phyloP scores from a whole-genome alignment of 768 basidiomycete genomes.

The Panus rudis region DNA sequence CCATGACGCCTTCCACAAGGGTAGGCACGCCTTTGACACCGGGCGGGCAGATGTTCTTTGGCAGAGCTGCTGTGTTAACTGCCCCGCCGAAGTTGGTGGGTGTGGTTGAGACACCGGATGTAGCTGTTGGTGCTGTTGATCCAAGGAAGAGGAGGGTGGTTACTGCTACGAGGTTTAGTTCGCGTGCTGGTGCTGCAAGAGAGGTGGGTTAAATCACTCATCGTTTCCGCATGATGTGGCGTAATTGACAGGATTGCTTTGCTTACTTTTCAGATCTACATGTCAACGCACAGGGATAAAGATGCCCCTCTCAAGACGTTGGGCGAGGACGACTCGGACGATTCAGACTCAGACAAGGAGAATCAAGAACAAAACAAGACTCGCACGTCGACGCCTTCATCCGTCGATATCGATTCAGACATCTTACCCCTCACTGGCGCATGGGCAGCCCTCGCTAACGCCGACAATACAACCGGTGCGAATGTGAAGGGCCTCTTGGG shows the following conservation, averaged over 20 bases:
- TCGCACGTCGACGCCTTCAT: too few species aligned
- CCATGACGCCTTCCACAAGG: slow-evolving; percentile 31
- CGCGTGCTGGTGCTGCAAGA: slow-evolving; percentile 73
- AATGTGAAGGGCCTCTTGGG: slow-evolving; percentile 56
- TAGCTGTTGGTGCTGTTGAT: slow-evolving; percentile 86
- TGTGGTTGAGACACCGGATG: slow-evolving; percentile 80
- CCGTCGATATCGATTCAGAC: slow-evolving; percentile 58
- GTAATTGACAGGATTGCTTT: neutral
- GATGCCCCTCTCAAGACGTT: slow-evolving; percentile 21
- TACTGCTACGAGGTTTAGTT: slow-evolving; percentile 84
- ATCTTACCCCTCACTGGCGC: slow-evolving; percentile 66
- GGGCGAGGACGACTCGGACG: slow-evolving; percentile 18
- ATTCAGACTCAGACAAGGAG: slow-evolving; percentile 8
- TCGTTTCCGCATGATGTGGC: neutral
- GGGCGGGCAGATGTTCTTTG: slow-evolving; percentile 46
- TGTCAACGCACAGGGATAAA: slow-evolving; percentile 74
- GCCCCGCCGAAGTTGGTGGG: slow-evolving; percentile 81
- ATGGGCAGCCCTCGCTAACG: slow-evolving; percentile 61
- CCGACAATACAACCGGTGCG: slow-evolving; percentile 25
- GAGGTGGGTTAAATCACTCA: slow-evolving; percentile 44
- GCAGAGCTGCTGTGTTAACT: slow-evolving; percentile 69
- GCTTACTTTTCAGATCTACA: slow-evolving; percentile 54
- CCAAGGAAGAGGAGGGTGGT: slow-evolving; percentile 77
- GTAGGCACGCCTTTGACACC: slow-evolving; percentile 27
- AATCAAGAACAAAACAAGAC: slow-evolving; percentile 12